A percentile compares a stretch with the other conserved stretches of the same genome.
Evolutionary conservation across 179 eudicot species (phyloP).

Genomic region (Amaranthus tricolor): DNA sequence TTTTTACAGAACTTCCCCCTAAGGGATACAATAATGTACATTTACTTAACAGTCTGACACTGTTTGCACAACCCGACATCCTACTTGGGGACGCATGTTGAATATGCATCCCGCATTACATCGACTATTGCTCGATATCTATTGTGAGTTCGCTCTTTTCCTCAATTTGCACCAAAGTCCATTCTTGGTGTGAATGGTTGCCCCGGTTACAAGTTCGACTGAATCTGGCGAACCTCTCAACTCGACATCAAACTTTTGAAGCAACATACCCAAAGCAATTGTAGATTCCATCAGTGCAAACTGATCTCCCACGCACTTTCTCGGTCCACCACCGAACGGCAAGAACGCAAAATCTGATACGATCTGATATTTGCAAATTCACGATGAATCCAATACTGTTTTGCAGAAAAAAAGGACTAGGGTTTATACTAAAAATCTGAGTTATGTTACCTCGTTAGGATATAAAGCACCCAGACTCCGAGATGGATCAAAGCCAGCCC

Average conservation of each 20-base stretch:
- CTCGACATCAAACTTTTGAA: conserved; percentile 83
- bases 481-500: conserved; percentile 97
- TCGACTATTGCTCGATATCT: neutral
- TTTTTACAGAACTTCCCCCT: neutral
- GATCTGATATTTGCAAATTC: conserved; percentile 43
- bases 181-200: conserved; percentile 91
- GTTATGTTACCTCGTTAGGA: conserved; percentile 76
- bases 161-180: conserved; percentile 87
- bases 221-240: conserved; percentile 76
- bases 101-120: neutral
- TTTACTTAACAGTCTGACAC: too few species aligned
- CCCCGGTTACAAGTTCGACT: conserved; percentile 93
- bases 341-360: conserved; percentile 88
- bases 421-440: neutral
- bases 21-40: neutral
- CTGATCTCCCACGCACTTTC: conserved; percentile 97
- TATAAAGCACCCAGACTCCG: conserved; percentile 96
- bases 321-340: conserved; percentile 98
- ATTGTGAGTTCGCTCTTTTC: conserved; percentile 44
- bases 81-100: too few species aligned
- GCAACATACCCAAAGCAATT: conserved; percentile 77
- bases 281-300: conserved; percentile 99
- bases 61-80: too few species aligned
- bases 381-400: neutral
- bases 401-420: neutral